These are phyloP conservation scores for Pseudocercospora vitis DNA, from an alignment of 2,329 filamentous ascomycete species.

Conservation along the genomic window DNA sequence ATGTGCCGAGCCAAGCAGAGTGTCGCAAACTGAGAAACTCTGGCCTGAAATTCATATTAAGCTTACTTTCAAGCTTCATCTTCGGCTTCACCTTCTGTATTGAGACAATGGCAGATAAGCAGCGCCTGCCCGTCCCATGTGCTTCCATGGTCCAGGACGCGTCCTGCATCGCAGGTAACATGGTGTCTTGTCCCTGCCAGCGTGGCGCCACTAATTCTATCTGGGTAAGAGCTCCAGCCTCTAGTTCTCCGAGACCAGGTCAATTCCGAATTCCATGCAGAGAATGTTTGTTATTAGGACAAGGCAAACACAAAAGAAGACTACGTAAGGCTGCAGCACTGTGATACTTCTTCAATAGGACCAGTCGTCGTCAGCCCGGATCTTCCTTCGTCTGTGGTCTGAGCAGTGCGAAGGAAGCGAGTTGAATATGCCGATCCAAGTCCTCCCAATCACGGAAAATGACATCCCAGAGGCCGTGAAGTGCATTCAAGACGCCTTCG, in stretches of 20 bases:
- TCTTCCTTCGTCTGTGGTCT: neutral
- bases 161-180: neutral
- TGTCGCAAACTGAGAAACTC: no score
- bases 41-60: neutral
- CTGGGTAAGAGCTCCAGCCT: no score
- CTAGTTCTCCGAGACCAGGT: no score
- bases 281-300: no score
- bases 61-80: conserved; percentile 14
- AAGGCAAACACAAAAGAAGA: no score
- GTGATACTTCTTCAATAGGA: no score
- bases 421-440: conserved; percentile 46
- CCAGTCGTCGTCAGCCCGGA: no score
- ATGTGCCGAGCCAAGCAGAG: no score
- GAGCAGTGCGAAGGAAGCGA: neutral
- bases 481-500: conserved; percentile 66
- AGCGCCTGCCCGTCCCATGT: neutral
- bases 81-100: conserved; percentile 5
- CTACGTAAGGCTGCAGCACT: no score
- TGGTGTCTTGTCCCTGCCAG: no score
- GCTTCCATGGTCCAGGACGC: neutral
- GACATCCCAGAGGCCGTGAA: conserved; percentile 66
- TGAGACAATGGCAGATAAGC: neutral
- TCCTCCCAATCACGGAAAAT: conserved; percentile 55
- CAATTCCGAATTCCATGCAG: no score
- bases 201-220: no score